phyloP scores from a whole-genome alignment of 176 grass and related monocot species.

The Oryza longistaminata region DNA sequence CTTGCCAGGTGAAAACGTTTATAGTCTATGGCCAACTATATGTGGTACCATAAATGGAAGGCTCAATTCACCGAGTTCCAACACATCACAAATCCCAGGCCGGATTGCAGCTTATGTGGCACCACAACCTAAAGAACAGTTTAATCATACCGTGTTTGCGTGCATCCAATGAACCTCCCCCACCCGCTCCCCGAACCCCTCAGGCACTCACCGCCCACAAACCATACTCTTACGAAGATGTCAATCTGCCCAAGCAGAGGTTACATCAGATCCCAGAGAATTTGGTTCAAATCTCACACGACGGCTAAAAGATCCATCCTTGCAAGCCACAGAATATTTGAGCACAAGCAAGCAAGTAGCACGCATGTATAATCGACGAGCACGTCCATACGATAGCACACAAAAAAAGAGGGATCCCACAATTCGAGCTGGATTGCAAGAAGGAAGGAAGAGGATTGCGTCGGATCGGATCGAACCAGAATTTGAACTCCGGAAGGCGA shows the following conservation, averaged over 20 bases:
- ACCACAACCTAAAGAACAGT: no score
- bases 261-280: conserved; percentile 9
- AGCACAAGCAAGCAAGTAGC: conserved; percentile 4
- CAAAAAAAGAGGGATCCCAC: neutral
- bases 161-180: neutral
- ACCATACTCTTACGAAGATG: neutral
- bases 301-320: conserved; percentile 3
- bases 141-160: neutral
- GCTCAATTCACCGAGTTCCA: neutral
- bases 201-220: neutral
- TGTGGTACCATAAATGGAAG: neutral
- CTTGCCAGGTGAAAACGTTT: neutral
- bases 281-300: conserved; percentile 12
- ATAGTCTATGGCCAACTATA: neutral
- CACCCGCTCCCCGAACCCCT: neutral
- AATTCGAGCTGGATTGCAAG: neutral
- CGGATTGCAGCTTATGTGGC: neutral
- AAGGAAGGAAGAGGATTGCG: neutral
- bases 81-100: neutral
- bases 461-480: conserved; percentile 56
- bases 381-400: neutral
- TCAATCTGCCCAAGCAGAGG: neutral
- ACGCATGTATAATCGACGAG: neutral
- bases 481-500: conserved; percentile 90
- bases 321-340: neutral